Evolutionary conservation across 176 grass and related monocot species (phyloP), one percentile per base, ranked within the genome.

Genomic region (Themeda triandra): DNA sequence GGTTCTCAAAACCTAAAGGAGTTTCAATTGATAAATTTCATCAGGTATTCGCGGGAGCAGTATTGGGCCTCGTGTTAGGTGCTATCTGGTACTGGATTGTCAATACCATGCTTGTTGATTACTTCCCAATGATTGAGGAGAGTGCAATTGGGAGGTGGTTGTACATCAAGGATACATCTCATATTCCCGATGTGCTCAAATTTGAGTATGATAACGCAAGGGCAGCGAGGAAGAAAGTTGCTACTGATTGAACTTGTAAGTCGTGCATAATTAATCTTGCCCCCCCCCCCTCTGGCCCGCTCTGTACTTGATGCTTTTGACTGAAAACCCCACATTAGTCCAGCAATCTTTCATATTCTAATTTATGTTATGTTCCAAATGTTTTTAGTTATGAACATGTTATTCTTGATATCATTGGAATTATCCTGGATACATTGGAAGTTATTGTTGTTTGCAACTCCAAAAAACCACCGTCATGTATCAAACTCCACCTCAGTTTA

Each of bases 181-280:
- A 99, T 66, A 94, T 99, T 82, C 93, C 81, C 25, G 86, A 99
- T 81, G 91, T 92, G 48, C 88, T 96, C 31, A 95, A 99, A 88
- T 99, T 96, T 63, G 96, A 99, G 84, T 99, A 99, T 75, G 93
- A 99, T 62, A 99, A 99, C 49, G 96, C 91, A 33, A 95, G 96
- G 87, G 91, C 93, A 60, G 96, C 93, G 64, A 78, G 91, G 81
- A 96, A 95, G 87, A 99, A 99, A 89, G 78, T 92, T 69, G 69
- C 96, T 54, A 90, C 92, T 67, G 96, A 99, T 89, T 96, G 91
- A 98, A 54, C 62, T 44, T 80, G 80, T 92, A 88, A 92, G 87
- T 63, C n/a, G 29, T 19, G 1, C 35, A 86, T 66, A 71, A 63
- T 39, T 51, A 33, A 53, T 75, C n/a, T n/a, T n/a, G n/a, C n/a